phyloP scores from a whole-genome alignment of 176 grass and related monocot species.

The Phoenix roebelenii region DNA sequence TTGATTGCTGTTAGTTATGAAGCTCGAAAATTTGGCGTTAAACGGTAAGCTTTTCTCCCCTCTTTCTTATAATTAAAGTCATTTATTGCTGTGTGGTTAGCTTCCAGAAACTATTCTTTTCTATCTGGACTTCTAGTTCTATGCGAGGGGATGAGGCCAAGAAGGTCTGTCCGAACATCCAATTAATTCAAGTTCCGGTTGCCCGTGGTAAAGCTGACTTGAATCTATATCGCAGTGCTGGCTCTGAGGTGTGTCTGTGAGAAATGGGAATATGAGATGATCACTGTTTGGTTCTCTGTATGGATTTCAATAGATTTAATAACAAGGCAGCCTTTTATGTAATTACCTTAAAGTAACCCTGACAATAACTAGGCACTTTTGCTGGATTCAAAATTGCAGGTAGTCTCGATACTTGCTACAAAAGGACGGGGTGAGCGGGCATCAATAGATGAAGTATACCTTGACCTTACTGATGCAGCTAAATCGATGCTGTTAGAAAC shows the following conservation, averaged over 20 bases:
- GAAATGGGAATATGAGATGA: not conserved
- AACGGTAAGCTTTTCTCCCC: conserved; percentile 38
- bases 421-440: conserved; percentile 87
- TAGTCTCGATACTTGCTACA: conserved; percentile 60
- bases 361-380: not conserved
- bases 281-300: not conserved
- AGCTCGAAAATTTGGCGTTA: conserved; percentile 80
- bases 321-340: not conserved
- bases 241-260: conserved; percentile 50
- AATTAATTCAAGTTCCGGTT: conserved; percentile 85
- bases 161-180: conserved; percentile 55
- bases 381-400: conserved; percentile 28
- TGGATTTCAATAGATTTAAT: no score
- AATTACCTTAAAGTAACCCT: not conserved
- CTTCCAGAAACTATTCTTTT: not conserved
- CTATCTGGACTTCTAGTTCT: conserved; percentile 34
- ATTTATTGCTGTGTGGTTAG: not conserved
- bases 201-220: conserved; percentile 84
- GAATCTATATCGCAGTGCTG: conserved; percentile 68
- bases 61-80: not conserved
- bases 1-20: conserved; percentile 96
- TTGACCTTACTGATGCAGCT: conserved; percentile 84
- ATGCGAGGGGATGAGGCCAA: conserved; percentile 96
- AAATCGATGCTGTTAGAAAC: conserved; percentile 68
- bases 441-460: conserved; percentile 96